Base-by-base conservation (phyloP, 1,284 basidiomycete species). In the Xerocomus minutiporus region DNA sequence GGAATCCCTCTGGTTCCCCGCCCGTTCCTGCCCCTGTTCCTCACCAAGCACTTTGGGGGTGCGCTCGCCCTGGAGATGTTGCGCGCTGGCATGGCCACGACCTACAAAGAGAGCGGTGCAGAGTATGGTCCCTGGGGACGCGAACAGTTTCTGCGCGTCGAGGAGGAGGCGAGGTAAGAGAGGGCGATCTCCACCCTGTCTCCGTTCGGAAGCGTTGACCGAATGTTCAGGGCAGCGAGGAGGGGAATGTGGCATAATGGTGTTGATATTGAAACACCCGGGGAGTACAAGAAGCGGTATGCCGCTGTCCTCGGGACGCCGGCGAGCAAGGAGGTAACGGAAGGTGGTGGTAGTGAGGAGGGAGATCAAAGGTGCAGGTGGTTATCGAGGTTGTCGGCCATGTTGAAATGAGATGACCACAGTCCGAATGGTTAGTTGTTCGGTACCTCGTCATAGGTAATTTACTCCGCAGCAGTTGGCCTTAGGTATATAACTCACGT, bases 231-330 rank as follows among this genome's bases (percentile, higher is more conserved):
- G 62, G 71, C 68, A 51, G 79, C 76, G 51, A 77, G 73, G 53
- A 72, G 74, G 55, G 92, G 92, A 0, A 84, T 92, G 70, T 94
- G 91, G 91, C 74, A 71, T 28, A 57, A 78, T 4, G 84, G 84
- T 0, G 71, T 68, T 11, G 61, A 63, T 7, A 73, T 76, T 8
- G 91, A 95, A 61, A 80, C 76, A 5, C 91, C 92, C 0, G 78
- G 84, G 1, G 86, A 91, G 52, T 94, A 90, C 68, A 94, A 95
- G 70, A 81, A 79, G 35, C 78, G 89, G 35, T 67, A 82, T 59
- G 75, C 79, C 0, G 53, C 49, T 26, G 61, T 65, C 3, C 57
- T 65, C 4, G 65, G 59, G n/a, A 48, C 55, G 8, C 34, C 51
- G 4, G 26, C 32, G 12, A 31, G 39, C 45, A 48, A 53, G 20